phyloP scores from a whole-genome alignment of 352 stramenopile species.

The Phytophthora aleatoria region DNA sequence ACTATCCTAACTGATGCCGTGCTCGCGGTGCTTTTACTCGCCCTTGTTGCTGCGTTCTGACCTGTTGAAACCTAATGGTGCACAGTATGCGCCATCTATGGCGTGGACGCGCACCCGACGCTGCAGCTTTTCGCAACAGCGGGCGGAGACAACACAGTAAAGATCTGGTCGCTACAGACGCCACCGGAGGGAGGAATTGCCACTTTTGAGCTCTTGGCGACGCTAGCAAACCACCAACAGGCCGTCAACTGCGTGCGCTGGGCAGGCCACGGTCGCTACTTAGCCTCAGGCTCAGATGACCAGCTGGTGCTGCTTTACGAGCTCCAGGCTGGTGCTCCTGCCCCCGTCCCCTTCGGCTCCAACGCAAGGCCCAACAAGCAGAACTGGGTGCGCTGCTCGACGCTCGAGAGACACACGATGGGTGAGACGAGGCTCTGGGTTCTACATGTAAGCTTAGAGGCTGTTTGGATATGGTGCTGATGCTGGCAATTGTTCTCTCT shows the following conservation, averaged over 20 bases:
- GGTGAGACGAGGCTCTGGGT: constrained; percentile 28
- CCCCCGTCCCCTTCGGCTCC: constrained; percentile 80
- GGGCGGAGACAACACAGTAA: constrained; percentile 82
- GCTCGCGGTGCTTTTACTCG: background rate
- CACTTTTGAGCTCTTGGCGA: constrained; percentile 82
- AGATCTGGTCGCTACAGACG: constrained; percentile 77
- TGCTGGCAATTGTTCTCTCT: constrained; percentile 4
- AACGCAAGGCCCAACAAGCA: constrained; percentile 82
- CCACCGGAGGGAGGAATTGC: constrained; percentile 47
- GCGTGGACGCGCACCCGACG: constrained; percentile 81
- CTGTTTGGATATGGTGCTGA: constrained; percentile 6
- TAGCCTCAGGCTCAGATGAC: constrained; percentile 85
- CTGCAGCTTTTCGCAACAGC: constrained; percentile 77
- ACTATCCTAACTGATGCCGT: background rate
- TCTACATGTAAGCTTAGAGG: background rate
- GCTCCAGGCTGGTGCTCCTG: constrained; percentile 58
- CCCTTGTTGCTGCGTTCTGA: constrained; percentile 13
- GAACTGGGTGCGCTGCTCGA: constrained; percentile 84
- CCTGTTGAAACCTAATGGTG: background rate
- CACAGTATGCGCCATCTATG: constrained; percentile 82
- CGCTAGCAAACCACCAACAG: constrained; percentile 81
- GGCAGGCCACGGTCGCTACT: constrained; percentile 76
- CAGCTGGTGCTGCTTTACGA: constrained; percentile 87
- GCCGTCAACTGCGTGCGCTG: constrained; percentile 89
- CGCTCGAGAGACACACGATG: constrained; percentile 87